Evolutionary conservation across 805 yeast species (phyloP).

Genomic region (Candida succiphila): DNA sequence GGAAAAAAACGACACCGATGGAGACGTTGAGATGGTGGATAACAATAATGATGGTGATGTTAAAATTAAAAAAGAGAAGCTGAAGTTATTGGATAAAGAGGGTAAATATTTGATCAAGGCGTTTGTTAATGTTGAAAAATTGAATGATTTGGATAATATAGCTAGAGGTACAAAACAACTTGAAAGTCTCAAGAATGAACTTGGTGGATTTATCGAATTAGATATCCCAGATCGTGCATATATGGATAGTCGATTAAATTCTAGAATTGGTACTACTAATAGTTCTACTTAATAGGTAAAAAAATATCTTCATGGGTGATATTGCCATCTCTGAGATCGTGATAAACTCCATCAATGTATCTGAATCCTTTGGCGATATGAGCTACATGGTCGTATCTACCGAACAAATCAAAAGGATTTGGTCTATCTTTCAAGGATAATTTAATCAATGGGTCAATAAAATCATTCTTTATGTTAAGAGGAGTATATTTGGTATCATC

Average conservation of each 20-base stretch:
- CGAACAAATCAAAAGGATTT: not conserved
- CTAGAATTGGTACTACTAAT: too few relatives aligned
- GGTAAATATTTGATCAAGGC: slow-evolving; percentile 52
- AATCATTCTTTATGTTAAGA: too few relatives aligned
- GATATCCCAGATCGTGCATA: slow-evolving; percentile 67
- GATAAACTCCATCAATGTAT: not conserved
- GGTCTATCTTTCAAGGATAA: not conserved
- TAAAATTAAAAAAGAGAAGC: not conserved
- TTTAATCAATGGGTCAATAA: not conserved
- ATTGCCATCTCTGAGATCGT: not conserved
- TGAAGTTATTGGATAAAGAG: slow-evolving; percentile 34
- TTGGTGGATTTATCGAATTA: slow-evolving; percentile 59
- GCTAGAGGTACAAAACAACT: slow-evolving; percentile 57
- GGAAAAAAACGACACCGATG: slow-evolving; percentile 3
- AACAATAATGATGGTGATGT: not conserved
- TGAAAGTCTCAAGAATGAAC: slow-evolving; percentile 49
- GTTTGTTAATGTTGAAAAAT: slow-evolving; percentile 56
- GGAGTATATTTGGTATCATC: not conserved
- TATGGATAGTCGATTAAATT: slow-evolving; percentile 67
- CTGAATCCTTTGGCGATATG: too few relatives aligned
- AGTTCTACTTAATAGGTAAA: too few relatives aligned
- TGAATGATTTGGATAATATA: slow-evolving; percentile 68
- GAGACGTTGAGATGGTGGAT: slow-evolving; percentile 3
- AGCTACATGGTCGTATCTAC: too few relatives aligned
- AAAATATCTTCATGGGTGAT: not conserved